Evolutionary conservation across 495 filamentous ascomycete species (phyloP), one percentile per base, ranked within the genome.

Genomic region (Staphylotrichum longicolle): DNA sequence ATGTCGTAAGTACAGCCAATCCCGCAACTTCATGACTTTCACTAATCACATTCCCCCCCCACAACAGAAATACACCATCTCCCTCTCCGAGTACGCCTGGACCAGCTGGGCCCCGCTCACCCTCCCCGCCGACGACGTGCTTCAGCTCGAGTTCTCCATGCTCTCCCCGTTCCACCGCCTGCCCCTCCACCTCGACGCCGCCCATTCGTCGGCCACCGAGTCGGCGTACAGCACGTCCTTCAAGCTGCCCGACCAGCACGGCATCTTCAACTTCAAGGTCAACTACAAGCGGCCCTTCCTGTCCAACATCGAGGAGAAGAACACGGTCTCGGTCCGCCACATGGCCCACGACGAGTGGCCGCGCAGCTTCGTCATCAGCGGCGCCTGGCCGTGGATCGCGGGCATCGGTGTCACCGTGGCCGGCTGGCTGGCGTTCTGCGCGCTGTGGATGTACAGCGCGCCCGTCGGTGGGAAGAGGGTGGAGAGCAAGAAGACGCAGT

Each of bases 121-220:
- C 44, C 78, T 90, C 39, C 86, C 90, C 57, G 61, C 78, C 3
- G 74, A 70, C 55, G 94, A 98, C 71, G 79, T 75, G 34, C 72
- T 98, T 12, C 94, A 98, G 72, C 89, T 98, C 59, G 94, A 98
- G 75, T 96, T 96, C 80, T 91, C 86, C 76, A 98, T 98, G 94
- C 88, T 98, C 12, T 96, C 93, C 7, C 94, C 95, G 65, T 97
- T 95, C 86, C 89, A 97, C 78, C 93, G 95, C n/a, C 82, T 97
- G 27, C 74, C 83, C 61, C 87, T 98, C 6, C 50, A 70, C 33
- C 88, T 87, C 14, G 75, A 77, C 15, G 48, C 68, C 7, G 61
- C 75, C 11, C 67, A 68, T 54, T 78, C 77, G 12, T 89, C 88
- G 0, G 66, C 79, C 40, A 89, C 88, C 68, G 85, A 85, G 66